These are phyloP conservation scores for Psilocybe sp. DNA, from an alignment of 768 basidiomycete species.

Conservation along the genomic window DNA sequence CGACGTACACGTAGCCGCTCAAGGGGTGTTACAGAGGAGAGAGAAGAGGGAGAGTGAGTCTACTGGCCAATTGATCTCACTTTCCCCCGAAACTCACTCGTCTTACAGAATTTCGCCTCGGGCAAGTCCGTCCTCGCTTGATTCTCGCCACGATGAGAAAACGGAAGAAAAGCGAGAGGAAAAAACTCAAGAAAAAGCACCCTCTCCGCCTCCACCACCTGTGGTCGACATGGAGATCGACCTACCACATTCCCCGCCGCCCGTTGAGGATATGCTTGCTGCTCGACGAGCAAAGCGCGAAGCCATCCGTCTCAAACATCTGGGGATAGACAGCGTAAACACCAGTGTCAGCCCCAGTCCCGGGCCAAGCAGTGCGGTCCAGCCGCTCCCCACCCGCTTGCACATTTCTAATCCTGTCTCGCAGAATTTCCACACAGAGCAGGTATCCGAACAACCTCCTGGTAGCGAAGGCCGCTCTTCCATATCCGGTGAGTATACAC, in stretches of 20 bases:
- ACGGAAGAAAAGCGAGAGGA: constrained; percentile 8
- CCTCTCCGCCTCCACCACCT: constrained; percentile 20
- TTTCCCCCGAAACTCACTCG: neutral
- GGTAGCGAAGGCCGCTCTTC: constrained; percentile 6
- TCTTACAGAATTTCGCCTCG: constrained; percentile 63
- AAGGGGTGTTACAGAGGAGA: constrained; percentile 49
- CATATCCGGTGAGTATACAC: constrained; percentile 15
- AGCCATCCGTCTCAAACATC: constrained; percentile 79
- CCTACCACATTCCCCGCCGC: constrained; percentile 46
- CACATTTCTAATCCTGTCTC: constrained; percentile 61
- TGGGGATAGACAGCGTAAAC: constrained; percentile 38
- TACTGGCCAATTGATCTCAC: constrained; percentile 13
- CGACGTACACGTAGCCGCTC: constrained; percentile 18
- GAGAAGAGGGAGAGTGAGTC: constrained; percentile 94
- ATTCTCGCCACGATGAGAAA: constrained; percentile 6
- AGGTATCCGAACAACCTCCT: constrained; percentile 19
- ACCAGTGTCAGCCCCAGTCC: constrained; percentile 53
- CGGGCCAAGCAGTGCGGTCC: constrained; percentile 71
- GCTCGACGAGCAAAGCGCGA: constrained; percentile 70
- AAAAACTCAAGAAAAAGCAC: constrained; percentile 6
- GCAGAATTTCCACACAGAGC: constrained; percentile 48
- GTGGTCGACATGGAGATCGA: constrained; percentile 57
- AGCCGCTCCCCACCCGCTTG: constrained; percentile 58
- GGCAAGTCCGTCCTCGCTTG: constrained; percentile 23
- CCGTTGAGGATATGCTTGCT: constrained; percentile 63